Conservation (phyloP, 2,329 filamentous ascomycete genomes). For the Verticillium albo-atrum region DNA sequence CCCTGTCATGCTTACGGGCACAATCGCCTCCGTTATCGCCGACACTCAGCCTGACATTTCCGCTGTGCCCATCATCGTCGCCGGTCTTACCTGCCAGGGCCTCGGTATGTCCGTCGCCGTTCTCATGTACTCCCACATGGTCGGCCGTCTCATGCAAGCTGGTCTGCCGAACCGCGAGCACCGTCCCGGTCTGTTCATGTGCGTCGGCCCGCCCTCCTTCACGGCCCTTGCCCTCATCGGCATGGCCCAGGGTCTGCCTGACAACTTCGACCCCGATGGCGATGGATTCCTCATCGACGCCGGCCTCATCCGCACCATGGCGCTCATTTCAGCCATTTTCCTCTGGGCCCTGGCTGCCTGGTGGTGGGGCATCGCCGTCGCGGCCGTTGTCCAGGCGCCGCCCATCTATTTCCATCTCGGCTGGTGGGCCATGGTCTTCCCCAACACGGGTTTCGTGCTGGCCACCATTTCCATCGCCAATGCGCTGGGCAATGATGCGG, state of each 20-base stretch:
- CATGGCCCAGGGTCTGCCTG: constrained; percentile 54
- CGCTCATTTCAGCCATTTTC: constrained; percentile 46
- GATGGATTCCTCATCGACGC: constrained; percentile 38
- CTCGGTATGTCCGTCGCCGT: constrained; percentile 64
- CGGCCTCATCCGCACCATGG: constrained; percentile 38
- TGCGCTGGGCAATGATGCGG: constrained; percentile 36
- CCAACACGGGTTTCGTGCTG: constrained; percentile 56
- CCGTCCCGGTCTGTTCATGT: constrained; percentile 69
- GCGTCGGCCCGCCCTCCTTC: constrained; percentile 70
- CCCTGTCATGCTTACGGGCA: constrained; percentile 69
- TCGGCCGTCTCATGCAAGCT: constrained; percentile 65
- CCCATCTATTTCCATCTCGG: constrained; percentile 53
- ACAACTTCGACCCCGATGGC: constrained; percentile 35
- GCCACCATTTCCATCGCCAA: constrained; percentile 51
- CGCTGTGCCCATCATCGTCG: constrained; percentile 59
- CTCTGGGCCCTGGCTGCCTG: constrained; percentile 61
- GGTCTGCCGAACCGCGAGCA: constrained; percentile 60
- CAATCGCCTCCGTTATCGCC: constrained; percentile 63
- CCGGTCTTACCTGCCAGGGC: constrained; percentile 65
- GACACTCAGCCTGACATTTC: constrained; percentile 51
- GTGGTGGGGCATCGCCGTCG: constrained; percentile 44
- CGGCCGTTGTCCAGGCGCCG: constrained; percentile 27
- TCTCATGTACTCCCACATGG: constrained; percentile 70
- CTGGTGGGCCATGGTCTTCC: constrained; percentile 63
- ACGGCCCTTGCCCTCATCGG: constrained; percentile 67